phyloP scores from a whole-genome alignment of 805 yeast genomes.

The Hermanozyma aechmeae region DNA sequence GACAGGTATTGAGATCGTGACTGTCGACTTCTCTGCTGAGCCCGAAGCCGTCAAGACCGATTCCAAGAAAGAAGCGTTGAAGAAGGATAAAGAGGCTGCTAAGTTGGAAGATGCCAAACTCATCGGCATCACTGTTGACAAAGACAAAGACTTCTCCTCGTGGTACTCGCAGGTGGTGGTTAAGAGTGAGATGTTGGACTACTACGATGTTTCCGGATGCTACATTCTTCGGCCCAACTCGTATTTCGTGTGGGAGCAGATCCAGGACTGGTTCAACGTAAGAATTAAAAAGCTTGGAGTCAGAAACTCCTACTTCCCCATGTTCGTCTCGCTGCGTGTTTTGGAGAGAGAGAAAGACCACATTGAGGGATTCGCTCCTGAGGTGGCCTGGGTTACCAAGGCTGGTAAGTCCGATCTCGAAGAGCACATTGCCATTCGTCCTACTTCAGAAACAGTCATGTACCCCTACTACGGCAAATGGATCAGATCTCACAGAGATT shows the following conservation, averaged over 20 bases:
- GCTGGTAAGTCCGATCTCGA: conserved; percentile 94
- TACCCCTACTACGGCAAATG: conserved; percentile 98
- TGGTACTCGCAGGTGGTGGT: conserved; percentile 97
- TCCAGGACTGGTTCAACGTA: conserved; percentile 78
- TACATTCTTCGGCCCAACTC: conserved; percentile 96
- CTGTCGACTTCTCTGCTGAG: conserved; percentile 47
- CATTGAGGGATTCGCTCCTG: conserved; percentile 98
- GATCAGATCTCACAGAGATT: conserved; percentile 97
- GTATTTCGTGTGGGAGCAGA: conserved; percentile 87
- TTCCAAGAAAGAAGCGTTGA: conserved; percentile 19
- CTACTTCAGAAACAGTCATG: conserved; percentile 99
- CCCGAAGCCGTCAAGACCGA: conserved; percentile 11
- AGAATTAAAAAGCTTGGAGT: conserved; percentile 85
- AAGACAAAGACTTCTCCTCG: conserved; percentile 82
- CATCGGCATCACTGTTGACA: conserved; percentile 94
- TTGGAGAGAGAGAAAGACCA: conserved; percentile 97
- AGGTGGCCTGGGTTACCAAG: conserved; percentile 98
- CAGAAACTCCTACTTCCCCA: conserved; percentile 93
- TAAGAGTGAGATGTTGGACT: conserved; percentile 97
- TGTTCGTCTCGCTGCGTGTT: conserved; percentile 91
- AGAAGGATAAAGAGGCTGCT: conserved; percentile 37
- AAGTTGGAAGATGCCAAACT: conserved; percentile 77
- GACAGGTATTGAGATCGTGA: conserved; percentile 40
- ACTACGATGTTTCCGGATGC: conserved; percentile 98
- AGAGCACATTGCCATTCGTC: conserved; percentile 98